A percentile compares a stretch with the other conserved stretches of the same genome.
Evolutionary conservation across 805 yeast genomes (phyloP).

Genomic region (Ascoidea rubescens): DNA sequence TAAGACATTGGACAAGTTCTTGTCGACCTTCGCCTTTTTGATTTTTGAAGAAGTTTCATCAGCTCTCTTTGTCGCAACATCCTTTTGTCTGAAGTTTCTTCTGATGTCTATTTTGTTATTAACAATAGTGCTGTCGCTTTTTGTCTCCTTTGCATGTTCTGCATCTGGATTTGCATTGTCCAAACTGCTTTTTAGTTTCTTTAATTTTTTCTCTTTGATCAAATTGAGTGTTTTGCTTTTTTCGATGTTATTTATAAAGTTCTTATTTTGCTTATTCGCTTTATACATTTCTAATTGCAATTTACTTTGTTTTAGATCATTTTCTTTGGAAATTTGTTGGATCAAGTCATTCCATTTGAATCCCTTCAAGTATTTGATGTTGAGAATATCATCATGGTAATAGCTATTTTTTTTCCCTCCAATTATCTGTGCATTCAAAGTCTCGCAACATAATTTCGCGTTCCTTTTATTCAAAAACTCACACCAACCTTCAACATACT

Average conservation of each 20-base stretch:
- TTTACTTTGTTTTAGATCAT: conserved; percentile 78
- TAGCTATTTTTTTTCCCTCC: conserved; percentile 90
- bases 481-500: conserved; percentile 93
- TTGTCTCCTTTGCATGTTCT: not conserved
- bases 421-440: conserved; percentile 75
- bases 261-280: conserved; percentile 76
- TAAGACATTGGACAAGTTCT: too few relatives aligned
- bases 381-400: conserved; percentile 88
- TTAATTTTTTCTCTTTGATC: not conserved
- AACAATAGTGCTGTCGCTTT: too few relatives aligned
- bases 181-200: not conserved
- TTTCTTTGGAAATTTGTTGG: conserved; percentile 82
- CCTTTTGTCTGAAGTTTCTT: too few relatives aligned
- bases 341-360: conserved; percentile 95
- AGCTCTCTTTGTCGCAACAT: too few relatives aligned
- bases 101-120: too few relatives aligned
- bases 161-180: not conserved
- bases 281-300: conserved; percentile 80
- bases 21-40: too few relatives aligned
- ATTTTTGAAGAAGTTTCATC: too few relatives aligned
- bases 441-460: conserved; percentile 77
- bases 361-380: conserved; percentile 76
- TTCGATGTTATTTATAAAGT: conserved; percentile 33
- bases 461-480: conserved; percentile 74
- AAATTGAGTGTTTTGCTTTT: not conserved